Evolutionary conservation across 2,329 filamentous ascomycete species (phyloP).

Genomic region (Malbranchea cinnamomea): DNA sequence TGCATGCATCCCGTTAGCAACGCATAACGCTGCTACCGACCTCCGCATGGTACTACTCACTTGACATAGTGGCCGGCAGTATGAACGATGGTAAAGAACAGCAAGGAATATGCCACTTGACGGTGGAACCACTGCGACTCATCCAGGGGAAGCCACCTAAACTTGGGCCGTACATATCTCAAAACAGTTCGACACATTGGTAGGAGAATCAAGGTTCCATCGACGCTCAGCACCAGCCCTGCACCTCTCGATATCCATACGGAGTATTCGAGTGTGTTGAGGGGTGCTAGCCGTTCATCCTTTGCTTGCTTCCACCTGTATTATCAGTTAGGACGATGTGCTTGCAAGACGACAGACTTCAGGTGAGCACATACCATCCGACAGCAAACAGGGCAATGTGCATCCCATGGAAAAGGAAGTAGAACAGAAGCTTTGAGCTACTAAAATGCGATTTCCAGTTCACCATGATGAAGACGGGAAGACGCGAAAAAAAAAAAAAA

Average conservation of each 20-base stretch:
- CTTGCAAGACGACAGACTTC: neutral
- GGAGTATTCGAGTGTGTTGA: constrained; percentile 73
- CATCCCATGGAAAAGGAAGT: constrained; percentile 64
- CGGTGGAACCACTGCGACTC: constrained; percentile 96
- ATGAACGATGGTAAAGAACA: constrained; percentile 70
- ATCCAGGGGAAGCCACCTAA: constrained; percentile 81
- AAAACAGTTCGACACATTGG: constrained; percentile 91
- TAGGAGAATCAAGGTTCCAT: constrained; percentile 74
- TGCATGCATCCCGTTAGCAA: constrained; percentile 24
- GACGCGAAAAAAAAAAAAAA: neutral
- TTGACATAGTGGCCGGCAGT: constrained; percentile 83
- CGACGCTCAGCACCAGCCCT: constrained; percentile 68
- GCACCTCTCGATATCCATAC: constrained; percentile 96
- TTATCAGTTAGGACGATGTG: constrained; percentile 3
- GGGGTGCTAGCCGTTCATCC: constrained; percentile 52
- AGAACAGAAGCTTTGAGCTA: constrained; percentile 58
- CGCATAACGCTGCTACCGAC: neutral
- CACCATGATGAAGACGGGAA: constrained; percentile 5
- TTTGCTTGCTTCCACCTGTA: constrained; percentile 61
- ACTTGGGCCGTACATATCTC: constrained; percentile 68
- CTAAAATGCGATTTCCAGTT: constrained; percentile 44
- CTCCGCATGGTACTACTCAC: constrained; percentile 35
- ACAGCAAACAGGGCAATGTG: constrained; percentile 67
- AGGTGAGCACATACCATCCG: constrained; percentile 54
- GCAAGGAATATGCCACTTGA: constrained; percentile 78